Percentiles rank a stretch among this genome's conserved stretches.
Conservation (phyloP, 108 stramenopile genomes). For the Epipyxis sp. region DNA sequence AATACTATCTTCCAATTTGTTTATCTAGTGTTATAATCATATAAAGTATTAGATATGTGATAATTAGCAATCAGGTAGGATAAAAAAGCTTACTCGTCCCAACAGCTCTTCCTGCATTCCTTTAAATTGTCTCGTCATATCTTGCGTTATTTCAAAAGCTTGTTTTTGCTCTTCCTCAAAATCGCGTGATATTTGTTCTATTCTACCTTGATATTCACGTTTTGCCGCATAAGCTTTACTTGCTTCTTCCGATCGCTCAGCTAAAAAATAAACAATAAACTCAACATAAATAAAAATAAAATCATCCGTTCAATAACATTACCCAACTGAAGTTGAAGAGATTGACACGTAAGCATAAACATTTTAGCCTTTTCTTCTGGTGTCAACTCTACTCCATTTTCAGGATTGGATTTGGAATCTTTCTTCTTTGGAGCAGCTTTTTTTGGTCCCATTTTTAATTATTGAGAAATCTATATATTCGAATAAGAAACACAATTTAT, state of each 20-base stretch:
- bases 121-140: constrained; percentile 81
- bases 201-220: constrained; percentile 45
- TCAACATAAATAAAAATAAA: too few species aligned
- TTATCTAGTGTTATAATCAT: constrained; percentile 43
- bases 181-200: constrained; percentile 56
- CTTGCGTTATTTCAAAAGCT: constrained; percentile 61
- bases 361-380: constrained; percentile 51
- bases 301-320: too few species aligned
- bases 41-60: not conserved
- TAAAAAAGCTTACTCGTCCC: constrained; percentile 48
- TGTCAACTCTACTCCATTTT: constrained; percentile 47
- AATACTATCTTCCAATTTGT: constrained; percentile 64
- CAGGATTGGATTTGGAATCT: constrained; percentile 11
- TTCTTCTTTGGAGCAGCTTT: constrained; percentile 7
- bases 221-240: constrained; percentile 46
- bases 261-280: too few species aligned
- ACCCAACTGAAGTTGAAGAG: constrained; percentile 55
- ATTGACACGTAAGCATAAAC: constrained; percentile 44
- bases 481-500: not conserved
- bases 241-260: constrained; percentile 51
- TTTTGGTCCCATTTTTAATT: constrained; percentile 10
- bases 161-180: constrained; percentile 64
- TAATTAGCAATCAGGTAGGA: not conserved
- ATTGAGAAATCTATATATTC: not conserved
- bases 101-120: constrained; percentile 74